Base-by-base conservation (phyloP, 78 protist species). In the Speleostelium caveatum region DNA sequence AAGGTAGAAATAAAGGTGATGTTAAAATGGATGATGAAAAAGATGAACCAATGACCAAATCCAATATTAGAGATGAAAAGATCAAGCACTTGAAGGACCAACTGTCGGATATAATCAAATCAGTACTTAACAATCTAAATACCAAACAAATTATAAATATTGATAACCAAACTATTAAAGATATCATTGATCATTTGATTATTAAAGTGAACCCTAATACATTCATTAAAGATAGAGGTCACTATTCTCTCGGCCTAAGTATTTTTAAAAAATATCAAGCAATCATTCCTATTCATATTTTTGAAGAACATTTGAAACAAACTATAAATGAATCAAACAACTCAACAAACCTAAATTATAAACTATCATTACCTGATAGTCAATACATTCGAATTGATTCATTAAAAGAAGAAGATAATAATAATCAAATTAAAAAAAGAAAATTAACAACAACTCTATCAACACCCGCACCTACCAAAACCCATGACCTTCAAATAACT, bases 401-500 rank as follows among this genome's bases (percentile, higher is more conserved):
- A 14, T 10, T 45, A 14, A 69, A 69, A 19, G 36, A 3, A 19
- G 16, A 58, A 16, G 16, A 19, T n/a, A 42, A 38, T 12, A 68
- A 24, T 24, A 68, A 30, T 30, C n/a, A 3, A 35, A 36, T 16
- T 39, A n/a, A 19, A 66, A 58, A 62, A 5, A 60, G 58, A 19
- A 68, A 28, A 7, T 22, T 35, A 21, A 41, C 65, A 35, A n/a
- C 59, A 51, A 41, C 80, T 39, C n/a, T n/a, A n/a, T 2, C 55
- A 26, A n/a, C 75, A 68, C 22, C 74, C 21, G 26, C 73, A 39
- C 2, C 86, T 10, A 71, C 1, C 33, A 59, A 17, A 67, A 33
- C 58, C 21, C 59, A 63, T 41, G 49, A 62, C 30, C 38, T 86
- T 26, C 28, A 86, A 75, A 60, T 73, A 22, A 53, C 93, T 60